Conservation (phyloP, 345 rosid genomes). For the Boechera stricta region DNA sequence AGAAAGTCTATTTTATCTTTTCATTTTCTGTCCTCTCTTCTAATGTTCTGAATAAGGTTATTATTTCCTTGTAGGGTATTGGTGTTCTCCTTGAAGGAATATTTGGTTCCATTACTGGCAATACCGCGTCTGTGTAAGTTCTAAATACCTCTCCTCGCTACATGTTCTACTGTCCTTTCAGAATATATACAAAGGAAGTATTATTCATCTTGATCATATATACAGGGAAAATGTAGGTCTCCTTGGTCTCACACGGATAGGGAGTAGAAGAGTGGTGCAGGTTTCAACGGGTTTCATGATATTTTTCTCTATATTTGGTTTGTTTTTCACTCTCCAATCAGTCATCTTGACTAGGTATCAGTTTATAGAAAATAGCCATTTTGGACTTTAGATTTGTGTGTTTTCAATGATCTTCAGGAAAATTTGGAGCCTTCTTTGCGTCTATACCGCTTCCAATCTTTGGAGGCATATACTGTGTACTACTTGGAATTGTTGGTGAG, state of each 20-base stretch:
- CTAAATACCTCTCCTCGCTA: not conserved
- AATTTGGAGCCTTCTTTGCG: slow-evolving; percentile 96
- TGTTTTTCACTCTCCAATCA: slow-evolving; percentile 30
- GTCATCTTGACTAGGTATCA: slow-evolving; percentile 1
- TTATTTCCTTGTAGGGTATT: slow-evolving; percentile 62
- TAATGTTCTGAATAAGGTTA: not conserved
- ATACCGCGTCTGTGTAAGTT: slow-evolving; percentile 94
- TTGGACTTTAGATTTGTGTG: not conserved
- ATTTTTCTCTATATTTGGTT: slow-evolving; percentile 97
- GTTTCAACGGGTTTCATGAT: slow-evolving; percentile 95
- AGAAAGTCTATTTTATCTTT: not conserved
- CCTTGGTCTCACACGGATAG: slow-evolving; percentile 83
- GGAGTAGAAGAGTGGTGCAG: slow-evolving; percentile 97
- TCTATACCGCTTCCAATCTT: slow-evolving; percentile 95
- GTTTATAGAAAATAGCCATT: not conserved
- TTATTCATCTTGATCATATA: slow-evolving; percentile 19
- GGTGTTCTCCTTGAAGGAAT: slow-evolving; percentile 85
- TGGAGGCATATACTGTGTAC: slow-evolving; percentile 85
- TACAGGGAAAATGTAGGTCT: slow-evolving; percentile 98
- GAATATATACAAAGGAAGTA: not conserved
- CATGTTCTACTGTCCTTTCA: not conserved
- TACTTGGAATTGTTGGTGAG: slow-evolving; percentile 94
- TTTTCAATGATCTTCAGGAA: slow-evolving; percentile 57
- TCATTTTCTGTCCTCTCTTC: not conserved
- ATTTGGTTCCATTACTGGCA: slow-evolving; percentile 83